These are phyloP conservation scores for Alternaria atra DNA, from an alignment of 2,329 filamentous ascomycete species.

Conservation along the genomic window DNA sequence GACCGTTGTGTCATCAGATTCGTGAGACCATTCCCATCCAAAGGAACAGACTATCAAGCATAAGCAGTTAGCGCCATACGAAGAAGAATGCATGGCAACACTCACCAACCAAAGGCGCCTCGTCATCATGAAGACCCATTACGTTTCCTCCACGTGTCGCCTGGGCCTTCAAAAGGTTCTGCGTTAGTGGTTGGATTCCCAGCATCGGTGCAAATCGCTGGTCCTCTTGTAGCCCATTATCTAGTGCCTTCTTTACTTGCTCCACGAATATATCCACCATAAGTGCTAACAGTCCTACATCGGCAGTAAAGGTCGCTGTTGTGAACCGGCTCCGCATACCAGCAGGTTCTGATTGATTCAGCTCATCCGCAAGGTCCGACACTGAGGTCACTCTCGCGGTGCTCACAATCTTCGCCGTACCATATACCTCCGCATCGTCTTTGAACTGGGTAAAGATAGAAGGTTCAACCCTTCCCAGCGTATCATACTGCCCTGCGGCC, in stretches of 20 bases:
- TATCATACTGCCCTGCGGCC: not conserved
- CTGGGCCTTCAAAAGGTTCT: not conserved
- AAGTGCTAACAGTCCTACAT: not conserved
- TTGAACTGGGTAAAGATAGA: conserved; percentile 7
- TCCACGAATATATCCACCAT: not conserved
- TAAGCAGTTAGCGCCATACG: not conserved
- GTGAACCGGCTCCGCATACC: conserved; percentile 3
- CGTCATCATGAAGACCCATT: not conserved
- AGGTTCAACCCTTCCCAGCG: conserved; percentile 1
- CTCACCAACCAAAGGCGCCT: not conserved
- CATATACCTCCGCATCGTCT: not conserved
- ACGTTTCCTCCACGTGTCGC: not conserved
- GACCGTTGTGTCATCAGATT: not conserved
- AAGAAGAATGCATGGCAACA: not conserved
- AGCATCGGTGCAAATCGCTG: conserved; percentile 2
- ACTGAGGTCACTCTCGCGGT: conserved; percentile 6
- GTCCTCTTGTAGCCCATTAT: not conserved
- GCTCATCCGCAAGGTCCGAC: conserved; percentile 4
- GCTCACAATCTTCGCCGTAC: conserved; percentile 6
- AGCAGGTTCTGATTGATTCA: conserved; percentile 4
- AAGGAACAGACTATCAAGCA: conserved; percentile 1
- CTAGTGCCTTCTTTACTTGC: conserved; percentile 2
- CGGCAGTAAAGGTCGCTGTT: not conserved
- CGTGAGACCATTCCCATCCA: conserved; percentile 5
- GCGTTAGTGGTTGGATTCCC: conserved; percentile 1